A percentile compares a stretch with the other conserved stretches of the same genome.
Conservation (phyloP, 495 filamentous ascomycete species). For the Tuber borchii region DNA sequence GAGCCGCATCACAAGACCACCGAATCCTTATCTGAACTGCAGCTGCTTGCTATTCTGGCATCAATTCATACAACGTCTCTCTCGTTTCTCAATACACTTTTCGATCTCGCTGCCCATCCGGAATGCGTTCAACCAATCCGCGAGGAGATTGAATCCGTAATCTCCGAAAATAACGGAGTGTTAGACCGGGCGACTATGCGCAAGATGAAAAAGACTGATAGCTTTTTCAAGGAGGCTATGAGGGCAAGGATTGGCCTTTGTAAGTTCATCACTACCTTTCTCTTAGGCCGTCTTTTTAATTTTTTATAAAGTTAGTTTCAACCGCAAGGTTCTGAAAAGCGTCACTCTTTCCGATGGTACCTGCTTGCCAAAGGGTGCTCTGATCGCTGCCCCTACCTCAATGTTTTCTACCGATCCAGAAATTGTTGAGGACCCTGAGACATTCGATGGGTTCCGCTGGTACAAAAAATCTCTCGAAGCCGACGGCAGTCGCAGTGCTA, state of each 20-base stretch:
- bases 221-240: constrained; percentile 52
- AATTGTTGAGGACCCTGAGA: constrained; percentile 41
- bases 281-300: not conserved
- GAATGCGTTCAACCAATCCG: constrained; percentile 49
- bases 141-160: constrained; percentile 48
- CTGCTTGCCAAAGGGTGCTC: constrained; percentile 45
- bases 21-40: constrained; percentile 18
- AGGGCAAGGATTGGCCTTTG: constrained; percentile 41
- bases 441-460: constrained; percentile 54
- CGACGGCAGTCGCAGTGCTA: constrained; percentile 36
- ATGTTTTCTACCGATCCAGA: constrained; percentile 16
- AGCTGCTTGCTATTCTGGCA: constrained; percentile 41
- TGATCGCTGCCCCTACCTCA: constrained; percentile 39
- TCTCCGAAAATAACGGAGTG: constrained; percentile 43
- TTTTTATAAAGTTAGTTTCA: constrained; percentile 43
- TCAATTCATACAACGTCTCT: constrained; percentile 43
- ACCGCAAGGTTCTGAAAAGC: constrained; percentile 45
- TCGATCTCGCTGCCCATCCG: constrained; percentile 38
- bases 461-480: constrained; percentile 45
- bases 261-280: constrained; percentile 6
- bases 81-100: constrained; percentile 32
- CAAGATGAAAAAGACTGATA: constrained; percentile 51
- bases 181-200: constrained; percentile 44
- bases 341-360: constrained; percentile 48
- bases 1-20: constrained; percentile 11